phyloP scores from a whole-genome alignment of 768 basidiomycete genomes.

The Gloeophyllum trabeum region DNA sequence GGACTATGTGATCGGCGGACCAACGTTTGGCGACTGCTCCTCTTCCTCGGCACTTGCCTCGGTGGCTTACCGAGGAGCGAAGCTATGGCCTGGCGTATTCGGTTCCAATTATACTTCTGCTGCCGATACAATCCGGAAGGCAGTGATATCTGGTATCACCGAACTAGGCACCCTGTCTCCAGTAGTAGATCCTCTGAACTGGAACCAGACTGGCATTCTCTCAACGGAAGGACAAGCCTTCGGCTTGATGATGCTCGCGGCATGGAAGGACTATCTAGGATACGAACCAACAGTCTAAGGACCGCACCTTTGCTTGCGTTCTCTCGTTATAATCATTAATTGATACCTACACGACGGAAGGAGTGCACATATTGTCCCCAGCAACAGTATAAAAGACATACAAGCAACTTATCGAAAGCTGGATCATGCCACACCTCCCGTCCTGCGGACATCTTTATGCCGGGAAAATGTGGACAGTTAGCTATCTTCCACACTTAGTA shows the following conservation, averaged over 20 bases:
- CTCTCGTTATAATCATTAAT: too few species aligned
- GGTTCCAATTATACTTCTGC: conserved; percentile 19
- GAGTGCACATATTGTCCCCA: too few species aligned
- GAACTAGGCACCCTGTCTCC: conserved; percentile 24
- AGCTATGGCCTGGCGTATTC: conserved; percentile 18
- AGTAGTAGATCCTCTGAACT: conserved; percentile 24
- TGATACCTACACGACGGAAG: too few species aligned
- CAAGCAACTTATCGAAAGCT: too few species aligned
- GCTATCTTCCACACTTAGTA: too few species aligned
- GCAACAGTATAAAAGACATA: too few species aligned
- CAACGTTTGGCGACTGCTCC: conserved; percentile 22
- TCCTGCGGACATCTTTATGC: too few species aligned
- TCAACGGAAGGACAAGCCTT: conserved; percentile 13
- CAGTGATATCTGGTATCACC: conserved; percentile 19
- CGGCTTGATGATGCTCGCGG: conserved; percentile 12
- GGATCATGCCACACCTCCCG: too few species aligned
- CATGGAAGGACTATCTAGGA: conserved; percentile 13
- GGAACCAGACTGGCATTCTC: conserved; percentile 14
- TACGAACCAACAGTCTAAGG: too few species aligned
- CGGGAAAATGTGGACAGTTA: too few species aligned
- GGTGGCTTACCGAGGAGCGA: conserved; percentile 15
- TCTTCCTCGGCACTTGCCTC: conserved; percentile 18
- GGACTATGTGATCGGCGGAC: conserved; percentile 22
- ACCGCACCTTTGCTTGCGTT: too few species aligned
- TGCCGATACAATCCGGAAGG: conserved; percentile 19